These are phyloP conservation scores for Scutellaria baicalensis DNA, from an alignment of 257 asterid species.

Conservation along the genomic window DNA sequence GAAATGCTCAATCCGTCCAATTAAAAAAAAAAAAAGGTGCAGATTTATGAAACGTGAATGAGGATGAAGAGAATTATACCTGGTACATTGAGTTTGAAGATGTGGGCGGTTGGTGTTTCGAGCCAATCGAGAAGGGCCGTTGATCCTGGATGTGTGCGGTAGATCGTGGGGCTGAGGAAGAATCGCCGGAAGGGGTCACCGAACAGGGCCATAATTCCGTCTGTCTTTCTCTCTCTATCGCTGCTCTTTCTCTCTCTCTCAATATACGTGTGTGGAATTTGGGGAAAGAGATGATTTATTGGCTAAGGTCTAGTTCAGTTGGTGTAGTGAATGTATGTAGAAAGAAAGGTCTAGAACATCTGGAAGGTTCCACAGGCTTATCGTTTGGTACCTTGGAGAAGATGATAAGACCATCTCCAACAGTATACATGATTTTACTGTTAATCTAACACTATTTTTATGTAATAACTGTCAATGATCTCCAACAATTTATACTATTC, in stretches of 20 bases:
- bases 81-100: conserved; percentile 73
- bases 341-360: conserved; percentile 7
- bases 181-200: conserved; percentile 63
- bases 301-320: not conserved
- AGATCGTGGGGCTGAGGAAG: conserved; percentile 41
- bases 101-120: conserved; percentile 57
- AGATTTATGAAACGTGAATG: not conserved
- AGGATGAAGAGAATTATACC: conserved; percentile 21
- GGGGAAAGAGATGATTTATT: not conserved
- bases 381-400: conserved; percentile 23
- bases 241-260: not conserved
- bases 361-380: conserved; percentile 39
- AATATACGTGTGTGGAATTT: not conserved
- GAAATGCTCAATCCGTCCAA: no score
- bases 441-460: no score
- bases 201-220: conserved; percentile 42
- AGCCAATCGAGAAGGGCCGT: conserved; percentile 72
- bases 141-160: conserved; percentile 44
- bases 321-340: not conserved
- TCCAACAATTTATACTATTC: no score
- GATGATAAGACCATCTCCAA: no score
- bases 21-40: no score
- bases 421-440: no score
- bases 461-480: no score
- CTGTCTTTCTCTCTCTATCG: not conserved